phyloP scores from a whole-genome alignment of 495 filamentous ascomycete genomes.

The Chaetomidium leptoderma region DNA sequence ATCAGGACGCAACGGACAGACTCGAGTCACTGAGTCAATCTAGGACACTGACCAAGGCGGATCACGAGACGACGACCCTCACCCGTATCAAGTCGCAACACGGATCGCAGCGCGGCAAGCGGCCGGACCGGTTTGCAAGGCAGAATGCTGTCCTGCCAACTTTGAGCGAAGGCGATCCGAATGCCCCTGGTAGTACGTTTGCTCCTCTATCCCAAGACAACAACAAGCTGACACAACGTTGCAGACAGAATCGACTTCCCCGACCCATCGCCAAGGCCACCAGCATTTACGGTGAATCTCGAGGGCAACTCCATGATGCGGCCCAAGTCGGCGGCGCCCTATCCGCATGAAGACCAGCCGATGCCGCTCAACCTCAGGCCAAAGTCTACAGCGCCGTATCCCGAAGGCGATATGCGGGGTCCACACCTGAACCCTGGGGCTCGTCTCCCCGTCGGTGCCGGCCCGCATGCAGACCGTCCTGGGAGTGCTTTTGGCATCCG shows the following conservation, averaged over 20 bases:
- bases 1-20: conserved; percentile 77
- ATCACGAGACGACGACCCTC: conserved; percentile 89
- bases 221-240: conserved; percentile 28
- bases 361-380: conserved; percentile 36
- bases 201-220: background rate
- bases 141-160: conserved; percentile 48
- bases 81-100: conserved; percentile 88
- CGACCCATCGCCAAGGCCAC: conserved; percentile 55
- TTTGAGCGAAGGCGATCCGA: conserved; percentile 34
- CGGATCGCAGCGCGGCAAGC: conserved; percentile 72
- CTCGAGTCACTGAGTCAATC: conserved; percentile 82
- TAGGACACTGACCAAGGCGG: conserved; percentile 79
- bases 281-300: conserved; percentile 44
- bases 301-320: conserved; percentile 38
- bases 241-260: conserved; percentile 61
- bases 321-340: conserved; percentile 56
- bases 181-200: conserved; percentile 17
- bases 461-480: conserved; percentile 53
- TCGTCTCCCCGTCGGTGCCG: conserved; percentile 33
- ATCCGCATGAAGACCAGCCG: conserved; percentile 41
- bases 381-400: conserved; percentile 48
- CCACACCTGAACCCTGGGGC: conserved; percentile 36
- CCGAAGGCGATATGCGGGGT: conserved; percentile 45
- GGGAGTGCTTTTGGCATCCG: conserved; percentile 65
- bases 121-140: conserved; percentile 59